Base-by-base conservation (phyloP, 2,329 filamentous ascomycete genomes). In the Ceratocystis harringtonii region DNA sequence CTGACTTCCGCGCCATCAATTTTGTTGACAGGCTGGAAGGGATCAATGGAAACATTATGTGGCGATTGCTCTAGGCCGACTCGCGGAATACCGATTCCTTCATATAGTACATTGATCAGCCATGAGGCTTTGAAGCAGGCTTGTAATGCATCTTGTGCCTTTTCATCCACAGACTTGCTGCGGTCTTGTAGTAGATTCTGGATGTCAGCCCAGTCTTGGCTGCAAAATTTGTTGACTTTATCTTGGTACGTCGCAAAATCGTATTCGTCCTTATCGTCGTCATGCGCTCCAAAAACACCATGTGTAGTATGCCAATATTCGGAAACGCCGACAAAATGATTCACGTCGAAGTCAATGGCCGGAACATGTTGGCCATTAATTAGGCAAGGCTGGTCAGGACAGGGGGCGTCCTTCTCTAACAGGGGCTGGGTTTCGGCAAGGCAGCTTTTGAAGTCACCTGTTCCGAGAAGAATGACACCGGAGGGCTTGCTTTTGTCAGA, bases 231-330 rank as follows among this genome's bases (percentile, higher is more conserved):
- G 68, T 86, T 81, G 3, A 97, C 94, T 44, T 87, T 84, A 68
- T 87, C 80, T 72, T 97, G 92, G 71, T 97, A 99, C 0, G 88
- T 91, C 0, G 89, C 84, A 69, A 89, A 87, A 30, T 68, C 65
- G 10, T 65, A 61, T n/a, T 66, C 65, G 70, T 91, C 89, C 69
- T 89, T 87, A 68, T 83, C 81, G 69, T 89, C 85, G 3, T 84
- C 85, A 58, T 67, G 66, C 17, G 62, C 52, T 6, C 66, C 66
- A 70, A 99, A 97, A 1, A 97, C 87, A 65, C 94, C 91, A 71
- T 99, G 94, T 0, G 94, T 99, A 0, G 92, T 95, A 74, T 99
- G 94, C 92, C 94, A 99, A 75, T 95, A 99, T 73, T 99, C 94
- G 0, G 92, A 97, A 2, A 99, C 92, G 10, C 94, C 94, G 32